Percentiles rank a stretch among this genome's conserved stretches.
These are phyloP conservation scores for Penicillium psychrofluorescens DNA, from an alignment of 495 filamentous ascomycete genomes.

Conservation along the genomic window DNA sequence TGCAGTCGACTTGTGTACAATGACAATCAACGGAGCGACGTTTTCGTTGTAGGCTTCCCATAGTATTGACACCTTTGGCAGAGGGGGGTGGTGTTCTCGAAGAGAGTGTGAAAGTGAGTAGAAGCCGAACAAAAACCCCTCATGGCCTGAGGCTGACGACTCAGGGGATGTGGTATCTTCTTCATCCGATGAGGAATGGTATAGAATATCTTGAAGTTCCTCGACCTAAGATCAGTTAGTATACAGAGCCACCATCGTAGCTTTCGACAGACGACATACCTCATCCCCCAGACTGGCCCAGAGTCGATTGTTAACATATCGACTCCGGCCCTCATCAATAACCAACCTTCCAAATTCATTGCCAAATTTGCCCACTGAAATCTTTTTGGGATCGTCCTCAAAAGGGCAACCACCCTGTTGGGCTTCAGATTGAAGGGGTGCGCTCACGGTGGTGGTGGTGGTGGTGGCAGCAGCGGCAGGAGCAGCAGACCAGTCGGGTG, in stretches of 20 bases:
- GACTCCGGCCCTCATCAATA: slow-evolving; percentile 69
- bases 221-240: slow-evolving; percentile 47
- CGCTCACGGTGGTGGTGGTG: slow-evolving; percentile 1
- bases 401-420: slow-evolving; percentile 20
- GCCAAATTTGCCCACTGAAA: slow-evolving; percentile 34
- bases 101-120: slow-evolving; percentile 48
- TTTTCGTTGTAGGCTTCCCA: slow-evolving; percentile 66
- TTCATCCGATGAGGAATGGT: slow-evolving; percentile 58
- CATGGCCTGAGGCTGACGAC: slow-evolving; percentile 45
- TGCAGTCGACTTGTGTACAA: slow-evolving; percentile 58
- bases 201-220: slow-evolving; percentile 63
- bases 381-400: slow-evolving; percentile 17
- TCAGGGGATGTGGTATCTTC: slow-evolving; percentile 55
- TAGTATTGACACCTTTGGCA: slow-evolving; percentile 55
- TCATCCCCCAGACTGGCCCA: slow-evolving; percentile 88
- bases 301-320: slow-evolving; percentile 83
- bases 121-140: slow-evolving; percentile 64
- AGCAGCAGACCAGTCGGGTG: background rate
- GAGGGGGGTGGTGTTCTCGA: slow-evolving; percentile 44
- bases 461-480: no score
- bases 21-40: slow-evolving; percentile 63
- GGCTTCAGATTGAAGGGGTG: slow-evolving; percentile 6
- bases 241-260: background rate
- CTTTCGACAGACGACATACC: slow-evolving; percentile 33
- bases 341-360: slow-evolving; percentile 76